Base-by-base conservation (phyloP, 176 grass and related monocot species). In the Paspalum notatum region DNA sequence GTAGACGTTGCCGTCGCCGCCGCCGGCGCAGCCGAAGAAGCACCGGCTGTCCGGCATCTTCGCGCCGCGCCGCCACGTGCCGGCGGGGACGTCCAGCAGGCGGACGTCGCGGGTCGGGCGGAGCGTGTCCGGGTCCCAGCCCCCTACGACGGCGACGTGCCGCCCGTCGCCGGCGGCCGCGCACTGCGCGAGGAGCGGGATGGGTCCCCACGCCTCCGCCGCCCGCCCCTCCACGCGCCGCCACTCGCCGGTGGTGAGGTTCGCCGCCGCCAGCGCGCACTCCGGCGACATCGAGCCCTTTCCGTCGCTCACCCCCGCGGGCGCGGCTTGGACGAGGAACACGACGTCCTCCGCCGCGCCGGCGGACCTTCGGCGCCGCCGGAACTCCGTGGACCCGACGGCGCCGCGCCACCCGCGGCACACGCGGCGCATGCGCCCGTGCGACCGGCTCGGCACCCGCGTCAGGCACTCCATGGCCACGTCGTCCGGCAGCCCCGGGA, bases 401-500 rank as follows among this genome's bases (percentile, higher is more conserved):
- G 79, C 49, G 63, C 68, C 24, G 50, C 84, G 79, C 78, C 84
- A 88, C 14, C 78, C 56, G 8, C 80, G 74, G 71, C 88, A 83
- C 47, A 85, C 39, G 11, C 53, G 82, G 75, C 91, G 78, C 68
- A 91, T 82, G 71, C 39, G 70, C 5, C 70, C 62, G 79, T 91
- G 91, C 68, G 76, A 86, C 2, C 55, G 78, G 79, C 60, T 72
- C 32, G 82, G 78, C 51, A 88, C 85, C 5, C 91, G 88, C 32
- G 75, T 82, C 41, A 91, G 74, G 85, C 91, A 94, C 26, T 94
- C 85, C 75, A 81, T 80, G 37, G 91, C 91, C 62, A 91, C 56
- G 50, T 94, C 88, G 77, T 88, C 79, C 1, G 88, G 88, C 64
- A 91, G 53, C 3, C 82, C 82, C 15, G 88, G 88, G 75, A 94